Evolutionary conservation across 2,329 filamentous ascomycete genomes (phyloP).

Genomic region (Paradendryphiella salina): DNA sequence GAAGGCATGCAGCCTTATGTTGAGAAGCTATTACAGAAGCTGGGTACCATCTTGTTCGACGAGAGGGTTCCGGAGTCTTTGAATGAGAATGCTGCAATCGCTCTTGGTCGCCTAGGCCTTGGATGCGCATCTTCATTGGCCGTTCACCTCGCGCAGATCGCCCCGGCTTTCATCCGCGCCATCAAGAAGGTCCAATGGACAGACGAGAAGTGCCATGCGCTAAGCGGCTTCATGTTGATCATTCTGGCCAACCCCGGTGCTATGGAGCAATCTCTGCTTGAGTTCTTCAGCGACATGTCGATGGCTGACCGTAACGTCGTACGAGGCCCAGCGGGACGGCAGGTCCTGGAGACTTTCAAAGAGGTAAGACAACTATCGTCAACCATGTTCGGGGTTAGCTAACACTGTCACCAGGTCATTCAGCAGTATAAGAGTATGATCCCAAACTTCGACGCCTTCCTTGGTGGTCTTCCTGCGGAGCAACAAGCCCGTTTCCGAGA

Average conservation of each 20-base stretch:
- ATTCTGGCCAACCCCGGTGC: constrained; percentile 86
- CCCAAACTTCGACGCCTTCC: constrained; percentile 57
- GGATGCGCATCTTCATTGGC: constrained; percentile 76
- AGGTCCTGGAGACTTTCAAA: constrained; percentile 69
- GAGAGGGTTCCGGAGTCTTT: constrained; percentile 83
- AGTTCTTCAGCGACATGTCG: constrained; percentile 84
- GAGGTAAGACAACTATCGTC: constrained; percentile 54
- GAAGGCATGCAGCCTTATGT: constrained; percentile 75
- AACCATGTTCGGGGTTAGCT: constrained; percentile 8
- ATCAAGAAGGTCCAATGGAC: constrained; percentile 86
- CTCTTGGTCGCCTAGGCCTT: constrained; percentile 83
- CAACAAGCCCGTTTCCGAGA: constrained; percentile 51
- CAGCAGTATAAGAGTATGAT: constrained; percentile 60
- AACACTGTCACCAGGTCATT: constrained; percentile 50
- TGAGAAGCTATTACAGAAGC: constrained; percentile 73
- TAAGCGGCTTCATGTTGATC: constrained; percentile 84
- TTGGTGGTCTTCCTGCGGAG: constrained; percentile 51
- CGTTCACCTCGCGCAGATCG: constrained; percentile 77
- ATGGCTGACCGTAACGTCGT: constrained; percentile 62
- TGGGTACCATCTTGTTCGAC: constrained; percentile 82
- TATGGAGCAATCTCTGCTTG: constrained; percentile 81
- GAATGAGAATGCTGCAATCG: constrained; percentile 91
- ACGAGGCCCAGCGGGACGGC: constrained; percentile 61
- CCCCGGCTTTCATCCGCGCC: constrained; percentile 75
- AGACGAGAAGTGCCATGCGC: constrained; percentile 91